Evolutionary conservation across 139 green algal genomes (phyloP).

Genomic region (Haematococcus sp.): DNA sequence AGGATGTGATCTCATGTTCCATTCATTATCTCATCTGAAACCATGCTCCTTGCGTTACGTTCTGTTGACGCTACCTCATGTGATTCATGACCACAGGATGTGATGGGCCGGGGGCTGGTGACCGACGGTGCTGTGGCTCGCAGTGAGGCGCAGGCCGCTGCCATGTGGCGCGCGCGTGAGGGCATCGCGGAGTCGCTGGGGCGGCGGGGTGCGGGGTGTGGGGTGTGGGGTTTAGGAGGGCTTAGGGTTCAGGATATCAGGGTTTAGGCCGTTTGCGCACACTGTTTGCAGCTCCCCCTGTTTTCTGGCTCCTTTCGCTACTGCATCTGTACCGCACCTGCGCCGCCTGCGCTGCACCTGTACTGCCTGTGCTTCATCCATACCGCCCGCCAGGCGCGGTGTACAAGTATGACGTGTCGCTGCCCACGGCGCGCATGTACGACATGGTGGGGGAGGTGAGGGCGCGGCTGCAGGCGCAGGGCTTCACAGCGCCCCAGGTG

Average conservation of each 20-base stretch:
- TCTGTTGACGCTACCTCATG: too few species aligned
- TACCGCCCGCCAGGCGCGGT: conserved; percentile 54
- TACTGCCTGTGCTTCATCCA: too few species aligned
- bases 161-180: conserved; percentile 90
- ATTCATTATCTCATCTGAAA: too few species aligned
- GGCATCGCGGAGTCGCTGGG: conserved; percentile 81
- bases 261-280: too few species aligned
- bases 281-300: too few species aligned
- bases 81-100: conserved; percentile 15
- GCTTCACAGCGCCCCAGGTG: conserved; percentile 65
- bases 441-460: conserved; percentile 76
- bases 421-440: conserved; percentile 77
- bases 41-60: too few species aligned
- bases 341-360: too few species aligned
- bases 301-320: too few species aligned
- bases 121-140: conserved; percentile 49
- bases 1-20: too few species aligned
- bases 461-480: conserved; percentile 37
- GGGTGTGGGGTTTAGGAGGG: too few species aligned
- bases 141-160: conserved; percentile 52
- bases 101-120: conserved; percentile 27
- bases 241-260: too few species aligned
- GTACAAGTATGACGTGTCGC: conserved; percentile 94
- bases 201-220: conserved; percentile 41
- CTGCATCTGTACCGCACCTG: too few species aligned